A percentile compares a stretch with the other conserved stretches of the same genome.
These are phyloP conservation scores for Triticum monococcum DNA, from an alignment of 176 grass and related monocot genomes.

Conservation along the genomic window DNA sequence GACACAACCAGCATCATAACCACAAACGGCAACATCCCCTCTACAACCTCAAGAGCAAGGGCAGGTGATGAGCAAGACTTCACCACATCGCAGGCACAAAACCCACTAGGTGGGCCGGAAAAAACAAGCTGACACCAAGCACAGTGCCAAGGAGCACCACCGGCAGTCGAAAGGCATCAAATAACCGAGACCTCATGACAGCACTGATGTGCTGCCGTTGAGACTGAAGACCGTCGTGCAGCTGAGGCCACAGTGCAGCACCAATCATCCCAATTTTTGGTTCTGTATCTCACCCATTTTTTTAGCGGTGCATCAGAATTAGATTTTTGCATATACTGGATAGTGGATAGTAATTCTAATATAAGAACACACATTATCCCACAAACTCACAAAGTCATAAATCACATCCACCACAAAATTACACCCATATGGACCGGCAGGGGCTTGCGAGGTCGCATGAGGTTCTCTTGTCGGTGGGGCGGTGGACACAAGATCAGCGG, in stretches of 20 bases:
- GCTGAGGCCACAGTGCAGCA: neutral
- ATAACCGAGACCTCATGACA: neutral
- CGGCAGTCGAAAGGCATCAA: neutral
- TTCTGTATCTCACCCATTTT: neutral
- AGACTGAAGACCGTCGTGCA: neutral
- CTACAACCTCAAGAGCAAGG: neutral
- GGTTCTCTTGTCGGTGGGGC: neutral
- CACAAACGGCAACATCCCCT: neutral
- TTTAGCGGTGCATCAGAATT: neutral
- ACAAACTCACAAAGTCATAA: neutral
- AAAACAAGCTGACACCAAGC: neutral
- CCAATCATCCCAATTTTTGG: neutral
- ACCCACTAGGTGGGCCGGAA: neutral
- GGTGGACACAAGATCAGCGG: neutral
- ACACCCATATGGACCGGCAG: neutral
- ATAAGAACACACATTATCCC: neutral
- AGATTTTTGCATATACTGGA: neutral
- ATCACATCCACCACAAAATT: neutral
- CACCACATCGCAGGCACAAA: neutral
- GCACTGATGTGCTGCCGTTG: neutral
- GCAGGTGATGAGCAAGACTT: neutral
- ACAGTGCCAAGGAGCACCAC: neutral
- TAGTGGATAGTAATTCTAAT: neutral
- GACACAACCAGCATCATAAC: neutral
- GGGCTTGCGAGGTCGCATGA: neutral